Percentiles rank a stretch among this genome's conserved stretches.
phyloP scores from a whole-genome alignment of 2,329 filamentous ascomycete species.

The Trichoderma sp. region DNA sequence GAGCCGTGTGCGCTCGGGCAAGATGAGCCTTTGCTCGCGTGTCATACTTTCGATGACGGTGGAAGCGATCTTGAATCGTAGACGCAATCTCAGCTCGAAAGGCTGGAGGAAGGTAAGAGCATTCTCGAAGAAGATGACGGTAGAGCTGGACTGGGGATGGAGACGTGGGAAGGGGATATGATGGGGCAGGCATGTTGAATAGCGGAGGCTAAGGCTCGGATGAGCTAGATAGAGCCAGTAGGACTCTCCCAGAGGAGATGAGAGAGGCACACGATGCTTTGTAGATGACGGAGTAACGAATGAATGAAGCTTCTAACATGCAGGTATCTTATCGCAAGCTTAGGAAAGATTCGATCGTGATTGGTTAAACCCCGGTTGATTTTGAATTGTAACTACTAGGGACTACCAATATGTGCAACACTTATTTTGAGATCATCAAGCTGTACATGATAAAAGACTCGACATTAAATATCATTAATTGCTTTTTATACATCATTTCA shows the following conservation, averaged over 20 bases:
- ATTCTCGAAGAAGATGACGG: conserved; percentile 58
- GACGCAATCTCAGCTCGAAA: conserved; percentile 44
- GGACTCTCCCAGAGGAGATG: neutral
- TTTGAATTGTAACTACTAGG: neutral
- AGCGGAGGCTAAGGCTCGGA: neutral
- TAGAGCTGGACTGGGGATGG: conserved; percentile 43
- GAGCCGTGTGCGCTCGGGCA: conserved; percentile 39
- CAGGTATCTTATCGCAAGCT: neutral
- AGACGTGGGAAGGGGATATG: conserved; percentile 25
- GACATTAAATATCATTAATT: no score
- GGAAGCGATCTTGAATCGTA: conserved; percentile 47
- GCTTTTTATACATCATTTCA: neutral
- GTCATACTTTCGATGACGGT: conserved; percentile 35
- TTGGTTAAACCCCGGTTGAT: neutral
- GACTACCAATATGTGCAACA: neutral
- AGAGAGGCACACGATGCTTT: neutral
- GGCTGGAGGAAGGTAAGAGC: conserved; percentile 55
- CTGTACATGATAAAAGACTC: neutral
- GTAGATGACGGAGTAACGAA: neutral
- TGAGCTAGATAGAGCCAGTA: neutral
- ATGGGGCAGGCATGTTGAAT: conserved; percentile 31
- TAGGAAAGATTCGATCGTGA: neutral
- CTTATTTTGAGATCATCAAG: neutral
- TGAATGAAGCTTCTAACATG: neutral
- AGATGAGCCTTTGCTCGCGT: conserved; percentile 33